phyloP scores from a whole-genome alignment of 768 basidiomycete species.

The Steccherinum ochraceum region DNA sequence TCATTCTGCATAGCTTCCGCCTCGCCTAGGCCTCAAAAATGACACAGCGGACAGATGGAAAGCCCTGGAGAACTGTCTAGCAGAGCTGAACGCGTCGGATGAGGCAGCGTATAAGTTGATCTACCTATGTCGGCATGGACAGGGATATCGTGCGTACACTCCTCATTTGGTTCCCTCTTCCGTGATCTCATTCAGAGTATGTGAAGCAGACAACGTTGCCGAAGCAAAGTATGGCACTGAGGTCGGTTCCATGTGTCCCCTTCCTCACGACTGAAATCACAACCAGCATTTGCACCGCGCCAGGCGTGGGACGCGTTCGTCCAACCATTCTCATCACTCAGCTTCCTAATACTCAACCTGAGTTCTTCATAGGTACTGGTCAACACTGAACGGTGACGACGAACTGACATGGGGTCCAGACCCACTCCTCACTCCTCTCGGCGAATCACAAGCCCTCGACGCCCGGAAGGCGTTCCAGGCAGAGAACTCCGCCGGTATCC shows the following conservation, averaged over 20 bases:
- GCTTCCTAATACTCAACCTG: neutral
- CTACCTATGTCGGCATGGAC: slow-evolving; percentile 63
- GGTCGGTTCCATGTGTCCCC: slow-evolving; percentile 27
- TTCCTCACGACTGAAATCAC: neutral
- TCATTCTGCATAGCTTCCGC: slow-evolving; percentile 35
- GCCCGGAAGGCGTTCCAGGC: slow-evolving; percentile 41
- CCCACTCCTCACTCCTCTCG: slow-evolving; percentile 53
- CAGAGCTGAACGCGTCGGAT: slow-evolving; percentile 39
- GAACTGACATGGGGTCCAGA: slow-evolving; percentile 74
- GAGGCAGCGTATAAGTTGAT: slow-evolving; percentile 51
- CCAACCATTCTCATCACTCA: neutral
- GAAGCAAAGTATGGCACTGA: slow-evolving; percentile 48
- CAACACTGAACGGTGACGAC: slow-evolving; percentile 56
- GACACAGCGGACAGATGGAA: slow-evolving; percentile 42
- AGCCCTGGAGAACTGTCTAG: slow-evolving; percentile 35
- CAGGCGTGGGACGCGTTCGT: slow-evolving; percentile 57
- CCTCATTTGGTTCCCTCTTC: neutral
- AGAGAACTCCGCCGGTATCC: slow-evolving; percentile 31
- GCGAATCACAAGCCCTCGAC: slow-evolving; percentile 46
- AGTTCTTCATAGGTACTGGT: slow-evolving; percentile 43
- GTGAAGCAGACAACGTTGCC: slow-evolving; percentile 57
- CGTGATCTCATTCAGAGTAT: neutral
- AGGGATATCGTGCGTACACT: slow-evolving; percentile 56
- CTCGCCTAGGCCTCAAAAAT: slow-evolving; percentile 56
- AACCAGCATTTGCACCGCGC: slow-evolving; percentile 7